Base-by-base conservation (phyloP, 140 eudicot genomes). In the Ambrosia hybrid region DNA sequence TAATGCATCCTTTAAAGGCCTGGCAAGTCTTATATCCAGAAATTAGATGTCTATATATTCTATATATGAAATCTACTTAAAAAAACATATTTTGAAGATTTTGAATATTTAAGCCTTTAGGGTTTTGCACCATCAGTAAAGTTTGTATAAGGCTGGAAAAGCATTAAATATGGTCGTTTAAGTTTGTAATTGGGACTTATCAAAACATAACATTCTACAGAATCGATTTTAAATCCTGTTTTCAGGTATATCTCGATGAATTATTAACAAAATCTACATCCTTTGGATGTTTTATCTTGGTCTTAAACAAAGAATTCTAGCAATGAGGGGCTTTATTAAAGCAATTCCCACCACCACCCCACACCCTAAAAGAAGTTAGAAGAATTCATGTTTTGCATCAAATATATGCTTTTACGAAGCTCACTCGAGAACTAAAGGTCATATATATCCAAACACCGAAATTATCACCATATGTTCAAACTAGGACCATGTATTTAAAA, bases 251-350 rank as follows among this genome's bases (percentile, higher is more conserved):
- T 9, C 9, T n/a, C 0, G 51, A 43, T 65, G 70, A 65, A 5
- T 9, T 43, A 43, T 14, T 41, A 41, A 15, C 34, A 43, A 15
- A 65, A 65, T 65, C 12, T 16, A 15, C 52, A 15, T 65, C 14
- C 14, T 62, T 65, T 38, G 36, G 53, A 64, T 65, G 37, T 65
- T 43, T 41, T 43, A 65, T 16, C 53, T 65, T 65, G 70, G 70
- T 65, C 51, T n/a, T 63, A 39, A 63, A 63, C 49, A 39, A 63
- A 30, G 51, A 38, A 63, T 33, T 49, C 51, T 7, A 15, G 70
- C 52, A 39, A 65, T 9, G 14, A 65, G 53, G 55, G 41, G 14
- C 53, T 68, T 51, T 68, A 33, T 68, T 52, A 51, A 68, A 65
- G 53, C 38, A 37, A 63, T 38, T 63, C 65, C 7, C 65, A 59